Evolutionary conservation across 1,139 yeast genomes (phyloP).

Genomic region (Pichia sp.): DNA sequence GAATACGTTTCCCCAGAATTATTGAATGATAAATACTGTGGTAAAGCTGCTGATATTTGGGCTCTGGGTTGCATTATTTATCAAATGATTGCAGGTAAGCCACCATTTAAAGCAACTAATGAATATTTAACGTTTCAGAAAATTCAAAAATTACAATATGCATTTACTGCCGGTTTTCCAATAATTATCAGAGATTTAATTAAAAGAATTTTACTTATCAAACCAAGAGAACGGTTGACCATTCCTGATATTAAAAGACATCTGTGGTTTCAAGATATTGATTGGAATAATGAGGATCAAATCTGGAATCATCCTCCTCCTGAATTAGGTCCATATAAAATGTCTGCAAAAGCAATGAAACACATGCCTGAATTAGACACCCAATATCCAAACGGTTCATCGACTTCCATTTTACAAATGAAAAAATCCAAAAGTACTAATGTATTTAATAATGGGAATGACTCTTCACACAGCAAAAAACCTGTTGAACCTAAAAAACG

Average conservation of each 20-base stretch:
- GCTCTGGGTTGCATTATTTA: conserved; percentile 91
- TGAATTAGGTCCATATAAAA: conserved; percentile 66
- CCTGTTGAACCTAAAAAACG: not conserved
- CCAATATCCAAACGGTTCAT: conserved; percentile 17
- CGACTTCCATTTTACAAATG: conserved; percentile 8
- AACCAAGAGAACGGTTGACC: conserved; percentile 63
- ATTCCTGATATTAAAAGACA: conserved; percentile 64
- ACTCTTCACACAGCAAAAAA: not conserved
- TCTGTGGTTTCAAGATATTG: conserved; percentile 59
- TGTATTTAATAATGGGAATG: not conserved
- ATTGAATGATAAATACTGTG: conserved; percentile 74
- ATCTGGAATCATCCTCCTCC: conserved; percentile 77
- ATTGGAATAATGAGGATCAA: conserved; percentile 57
- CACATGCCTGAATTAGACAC: conserved; percentile 42
- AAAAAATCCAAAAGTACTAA: conserved; percentile 7
- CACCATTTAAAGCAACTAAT: conserved; percentile 95
- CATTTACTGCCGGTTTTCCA: conserved; percentile 77
- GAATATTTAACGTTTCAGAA: conserved; percentile 94
- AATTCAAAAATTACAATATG: conserved; percentile 75
- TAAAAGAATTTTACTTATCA: conserved; percentile 53
- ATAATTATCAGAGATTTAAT: conserved; percentile 64
- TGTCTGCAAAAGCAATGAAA: conserved; percentile 53
- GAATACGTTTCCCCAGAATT: conserved; percentile 91
- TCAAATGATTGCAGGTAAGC: conserved; percentile 90
- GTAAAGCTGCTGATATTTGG: conserved; percentile 91